A percentile compares a stretch with the other conserved stretches of the same genome.
These are phyloP conservation scores for Aeminium ludgeri DNA, from an alignment of 495 filamentous ascomycete genomes.

Conservation along the genomic window DNA sequence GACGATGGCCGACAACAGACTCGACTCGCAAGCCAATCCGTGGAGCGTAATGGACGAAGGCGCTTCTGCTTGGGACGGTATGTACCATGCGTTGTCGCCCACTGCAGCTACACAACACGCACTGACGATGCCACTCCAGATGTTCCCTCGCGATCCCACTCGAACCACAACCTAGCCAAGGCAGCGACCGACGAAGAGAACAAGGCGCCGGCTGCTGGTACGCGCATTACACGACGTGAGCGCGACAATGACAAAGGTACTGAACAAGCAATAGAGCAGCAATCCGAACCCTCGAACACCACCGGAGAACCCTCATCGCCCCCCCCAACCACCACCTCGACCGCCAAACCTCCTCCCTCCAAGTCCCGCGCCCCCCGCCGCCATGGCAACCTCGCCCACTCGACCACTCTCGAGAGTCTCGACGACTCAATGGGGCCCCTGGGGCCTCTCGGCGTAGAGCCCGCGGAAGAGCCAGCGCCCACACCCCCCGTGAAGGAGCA, in stretches of 20 bases:
- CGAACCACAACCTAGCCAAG: constrained; percentile 19
- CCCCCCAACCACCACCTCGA: constrained; percentile 12
- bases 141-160: constrained; percentile 23
- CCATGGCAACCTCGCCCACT: constrained; percentile 63
- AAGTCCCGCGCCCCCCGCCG: constrained; percentile 47
- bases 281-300: not conserved
- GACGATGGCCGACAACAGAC: no score
- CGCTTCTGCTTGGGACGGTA: constrained; percentile 27
- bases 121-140: constrained; percentile 14
- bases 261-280: not conserved
- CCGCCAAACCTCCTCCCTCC: constrained; percentile 27
- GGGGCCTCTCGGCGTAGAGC: constrained; percentile 57
- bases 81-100: not conserved
- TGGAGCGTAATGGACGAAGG: constrained; percentile 23
- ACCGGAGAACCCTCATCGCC: constrained; percentile 2
- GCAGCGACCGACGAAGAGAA: constrained; percentile 14
- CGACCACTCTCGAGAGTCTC: constrained; percentile 71
- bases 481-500: constrained; percentile 75
- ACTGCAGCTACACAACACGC: not conserved
- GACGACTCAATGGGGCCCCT: constrained; percentile 87
- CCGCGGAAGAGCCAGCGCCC: constrained; percentile 48
- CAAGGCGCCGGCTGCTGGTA: constrained; percentile 1
- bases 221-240: not conserved
- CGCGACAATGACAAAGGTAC: not conserved
- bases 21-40: constrained; percentile 1